These are phyloP conservation scores for Hydrangea macrophylla DNA, from an alignment of 148 eudicot species.

Conservation along the genomic window DNA sequence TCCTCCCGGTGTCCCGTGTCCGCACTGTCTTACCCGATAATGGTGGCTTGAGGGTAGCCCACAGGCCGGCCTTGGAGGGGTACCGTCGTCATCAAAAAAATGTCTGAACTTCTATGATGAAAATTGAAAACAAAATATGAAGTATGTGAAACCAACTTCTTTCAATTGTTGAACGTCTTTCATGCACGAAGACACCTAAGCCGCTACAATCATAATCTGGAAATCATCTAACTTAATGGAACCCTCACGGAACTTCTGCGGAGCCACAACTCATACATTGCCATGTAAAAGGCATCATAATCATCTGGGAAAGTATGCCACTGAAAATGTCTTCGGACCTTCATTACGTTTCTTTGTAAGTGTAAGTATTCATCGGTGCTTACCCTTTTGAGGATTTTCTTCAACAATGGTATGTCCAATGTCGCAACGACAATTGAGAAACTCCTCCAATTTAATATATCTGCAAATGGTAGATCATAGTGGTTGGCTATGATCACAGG, in stretches of 20 bases:
- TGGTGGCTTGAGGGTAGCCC: too few species aligned
- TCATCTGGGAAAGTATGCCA: conserved; percentile 30
- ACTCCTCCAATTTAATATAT: conserved; percentile 63
- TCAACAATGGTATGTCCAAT: conserved; percentile 56
- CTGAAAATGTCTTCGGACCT: conserved; percentile 39
- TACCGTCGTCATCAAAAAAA: too few species aligned
- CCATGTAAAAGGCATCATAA: conserved; percentile 48
- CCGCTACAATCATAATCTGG: too few species aligned
- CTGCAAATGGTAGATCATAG: conserved; percentile 81
- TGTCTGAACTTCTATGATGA: too few species aligned
- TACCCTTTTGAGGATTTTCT: conserved; percentile 51
- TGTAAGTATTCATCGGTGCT: conserved; percentile 36
- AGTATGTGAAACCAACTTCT: too few species aligned
- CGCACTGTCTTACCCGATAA: too few species aligned
- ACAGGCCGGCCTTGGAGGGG: too few species aligned
- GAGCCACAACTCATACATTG: conserved; percentile 50
- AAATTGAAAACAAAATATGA: too few species aligned
- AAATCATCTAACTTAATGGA: conserved; percentile 10
- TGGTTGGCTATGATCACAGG: conserved; percentile 79
- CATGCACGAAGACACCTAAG: too few species aligned
- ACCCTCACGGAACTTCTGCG: conserved; percentile 32
- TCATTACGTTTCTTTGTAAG: conserved; percentile 30
- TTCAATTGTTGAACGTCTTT: too few species aligned
- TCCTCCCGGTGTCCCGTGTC: too few species aligned
- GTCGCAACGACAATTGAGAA: conserved; percentile 53